Base-by-base conservation (phyloP, 73 alveolate genomes). In the Urostyla sp. region DNA sequence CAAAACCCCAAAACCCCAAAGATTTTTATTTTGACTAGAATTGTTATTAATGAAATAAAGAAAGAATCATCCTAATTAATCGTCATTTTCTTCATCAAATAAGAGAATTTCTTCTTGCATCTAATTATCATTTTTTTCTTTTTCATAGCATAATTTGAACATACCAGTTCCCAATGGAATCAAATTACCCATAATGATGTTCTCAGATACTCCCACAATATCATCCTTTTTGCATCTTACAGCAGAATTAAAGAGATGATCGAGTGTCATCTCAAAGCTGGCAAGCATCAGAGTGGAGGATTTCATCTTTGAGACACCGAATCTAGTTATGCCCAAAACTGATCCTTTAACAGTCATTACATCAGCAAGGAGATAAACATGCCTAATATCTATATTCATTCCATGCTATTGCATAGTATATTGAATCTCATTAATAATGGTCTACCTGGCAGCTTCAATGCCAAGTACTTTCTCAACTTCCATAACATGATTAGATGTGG, bases 201-300 rank as follows among this genome's bases (percentile, higher is more conserved):
- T 87, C 88, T 96, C 98, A 58, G 93, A 80, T 32, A 94, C 97
- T 38, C 99, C 99, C 26, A 80, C 84, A 53, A 96, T 90, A 27
- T 80, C 87, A 51, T 96, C 99, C 74, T 43, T 85, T 55, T 87
- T 87, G 75, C 94, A 87, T 76, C 82, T 92, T 7, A 83, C 85
- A 0, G 99, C 99, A 13, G 99, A 95, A 67, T 97, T 98, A 63
- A 94, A 97, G 78, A 97, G 87, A 67, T 87, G 92, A 76, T 97
- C 99, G 16, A 90, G 91, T 28, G 99, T 97, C 87, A 93, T 93
- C 87, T 97, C 99, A 75, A 97, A 97, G 84, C 97, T 85, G 20
- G 99, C 97, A 55, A 95, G 94, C 97, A 95, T 87, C 35, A 97
- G 81, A 21, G 98, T 94, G 31, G 98, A 87, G 10, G 87, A 88